Base-by-base conservation (phyloP, 202 grass and related monocot species). In the Saccharum hybrid region DNA sequence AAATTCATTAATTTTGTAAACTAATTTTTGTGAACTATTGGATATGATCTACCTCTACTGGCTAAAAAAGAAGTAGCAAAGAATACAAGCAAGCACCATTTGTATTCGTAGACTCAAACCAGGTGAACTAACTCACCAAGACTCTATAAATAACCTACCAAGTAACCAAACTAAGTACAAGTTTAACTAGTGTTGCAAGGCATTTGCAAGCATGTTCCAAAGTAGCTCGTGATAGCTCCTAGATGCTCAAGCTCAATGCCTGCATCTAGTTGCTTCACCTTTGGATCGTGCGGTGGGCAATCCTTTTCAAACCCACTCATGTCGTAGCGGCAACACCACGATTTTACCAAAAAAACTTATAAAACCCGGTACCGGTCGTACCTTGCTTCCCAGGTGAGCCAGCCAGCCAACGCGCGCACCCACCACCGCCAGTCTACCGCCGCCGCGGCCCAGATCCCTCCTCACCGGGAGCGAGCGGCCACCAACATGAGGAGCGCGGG, bases 251-350 rank as follows among this genome's bases (percentile, higher is more conserved):
- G 18, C 19, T 19, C 52, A 21, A 71, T 46, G 37, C 38, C 6
- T 10, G 63, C 67, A 90, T 83, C 79, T 12, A 75, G 16, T 30
- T 52, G 74, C 39, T 86, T n/a, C 61, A 59, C 72, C n/a, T n/a
- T 19, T 0, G 31, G 48, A 86, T 86, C 68, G 74, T 79, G 74
- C 79, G 68, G 68, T 86, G 75, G 62, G 74, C 62, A 36, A 79
- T 90, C 88, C 13, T 79, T 90, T 68, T 90, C 88, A 75, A 8
- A 60, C 66, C 88, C 23, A 61, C 78, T 89, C 78, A 69, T 12
- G 39, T 82, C 48, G 8, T 37, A 61, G 59, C 78, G 30, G 45
- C 45, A 46, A 72, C 73, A 77, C 57, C 46, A 66, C 66, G 54
- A 30, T 82, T 77, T 51, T 34, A 19, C 14, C 66, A 6, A 72